Evolutionary conservation across 2,329 filamentous ascomycete species (phyloP).

Genomic region (Stromatinia cepivora): DNA sequence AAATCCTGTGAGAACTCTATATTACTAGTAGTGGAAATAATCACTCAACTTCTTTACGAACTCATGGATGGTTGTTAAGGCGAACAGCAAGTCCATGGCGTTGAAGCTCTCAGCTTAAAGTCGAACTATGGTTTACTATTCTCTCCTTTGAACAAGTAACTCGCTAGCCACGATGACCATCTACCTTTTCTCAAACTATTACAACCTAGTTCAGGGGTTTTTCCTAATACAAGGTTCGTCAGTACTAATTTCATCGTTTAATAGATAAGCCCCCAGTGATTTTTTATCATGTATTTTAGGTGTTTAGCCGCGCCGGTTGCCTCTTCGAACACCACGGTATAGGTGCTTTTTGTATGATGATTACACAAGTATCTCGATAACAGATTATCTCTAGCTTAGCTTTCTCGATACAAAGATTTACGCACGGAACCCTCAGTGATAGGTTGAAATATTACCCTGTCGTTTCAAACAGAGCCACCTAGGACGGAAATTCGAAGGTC

Average conservation of each 20-base stretch:
- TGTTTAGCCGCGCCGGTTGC: neutral
- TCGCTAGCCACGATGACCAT: neutral
- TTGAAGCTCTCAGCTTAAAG: neutral
- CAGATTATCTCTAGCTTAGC: neutral
- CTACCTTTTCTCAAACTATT: too few species aligned
- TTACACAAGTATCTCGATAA: neutral
- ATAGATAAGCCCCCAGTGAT: too few species aligned
- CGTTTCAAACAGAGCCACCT: neutral
- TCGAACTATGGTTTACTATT: neutral
- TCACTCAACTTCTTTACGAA: neutral
- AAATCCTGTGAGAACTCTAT: neutral
- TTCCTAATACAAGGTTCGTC: too few species aligned
- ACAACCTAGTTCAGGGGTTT: too few species aligned
- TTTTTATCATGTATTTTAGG: too few species aligned
- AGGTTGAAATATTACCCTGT: neutral
- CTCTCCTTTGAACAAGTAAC: too few species aligned
- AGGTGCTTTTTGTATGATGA: neutral
- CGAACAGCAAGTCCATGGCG: neutral
- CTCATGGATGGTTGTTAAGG: neutral
- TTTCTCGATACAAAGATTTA: neutral
- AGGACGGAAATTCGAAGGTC: neutral
- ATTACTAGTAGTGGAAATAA: neutral
- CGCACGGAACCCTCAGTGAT: neutral
- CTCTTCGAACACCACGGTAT: neutral
- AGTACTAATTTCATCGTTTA: too few species aligned